These are phyloP conservation scores for Poa annua DNA, from an alignment of 176 grass and related monocot species.

Conservation along the genomic window DNA sequence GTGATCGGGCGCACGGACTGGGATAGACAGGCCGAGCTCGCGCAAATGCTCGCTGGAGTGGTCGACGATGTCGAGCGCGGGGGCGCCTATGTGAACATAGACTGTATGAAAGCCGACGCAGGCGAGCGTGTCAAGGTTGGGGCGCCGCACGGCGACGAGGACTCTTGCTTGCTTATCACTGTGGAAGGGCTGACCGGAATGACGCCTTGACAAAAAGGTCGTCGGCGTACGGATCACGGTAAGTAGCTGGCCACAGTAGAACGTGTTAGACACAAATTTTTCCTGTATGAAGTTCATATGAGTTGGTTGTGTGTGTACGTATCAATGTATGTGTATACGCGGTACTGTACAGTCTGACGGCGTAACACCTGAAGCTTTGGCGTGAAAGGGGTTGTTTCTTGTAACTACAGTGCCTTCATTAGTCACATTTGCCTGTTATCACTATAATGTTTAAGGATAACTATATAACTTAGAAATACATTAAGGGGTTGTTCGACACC, in stretches of 20 bases:
- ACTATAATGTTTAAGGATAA: too few relatives aligned
- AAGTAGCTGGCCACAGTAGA: slow-evolving; percentile 38
- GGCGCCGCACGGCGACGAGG: slow-evolving; percentile 57
- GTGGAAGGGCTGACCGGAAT: slow-evolving; percentile 46
- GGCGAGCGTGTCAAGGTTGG: slow-evolving; percentile 45
- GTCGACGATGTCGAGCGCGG: background rate
- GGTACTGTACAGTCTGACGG: background rate
- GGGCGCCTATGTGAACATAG: slow-evolving; percentile 19
- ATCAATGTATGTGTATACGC: background rate
- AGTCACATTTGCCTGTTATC: too few relatives aligned
- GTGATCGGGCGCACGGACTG: slow-evolving; percentile 74
- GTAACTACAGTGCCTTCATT: slow-evolving; percentile 39
- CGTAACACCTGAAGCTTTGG: slow-evolving; percentile 38
- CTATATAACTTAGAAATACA: too few relatives aligned
- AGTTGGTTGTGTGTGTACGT: background rate
- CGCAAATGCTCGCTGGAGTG: slow-evolving; percentile 66
- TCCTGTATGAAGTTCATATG: slow-evolving; percentile 10
- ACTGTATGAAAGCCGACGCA: slow-evolving; percentile 45
- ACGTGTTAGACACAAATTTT: slow-evolving; percentile 18
- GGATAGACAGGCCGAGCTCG: slow-evolving; percentile 60
- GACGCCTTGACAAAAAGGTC: slow-evolving; percentile 32
- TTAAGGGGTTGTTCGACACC: too few relatives aligned
- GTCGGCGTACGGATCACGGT: slow-evolving; percentile 46
- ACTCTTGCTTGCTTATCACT: slow-evolving; percentile 55
- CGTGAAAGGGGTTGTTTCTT: slow-evolving; percentile 19